A percentile compares a stretch with the other conserved stretches of the same genome.
phyloP scores from a whole-genome alignment of 306 rosid species.

The Oemleria cerasiformis region DNA sequence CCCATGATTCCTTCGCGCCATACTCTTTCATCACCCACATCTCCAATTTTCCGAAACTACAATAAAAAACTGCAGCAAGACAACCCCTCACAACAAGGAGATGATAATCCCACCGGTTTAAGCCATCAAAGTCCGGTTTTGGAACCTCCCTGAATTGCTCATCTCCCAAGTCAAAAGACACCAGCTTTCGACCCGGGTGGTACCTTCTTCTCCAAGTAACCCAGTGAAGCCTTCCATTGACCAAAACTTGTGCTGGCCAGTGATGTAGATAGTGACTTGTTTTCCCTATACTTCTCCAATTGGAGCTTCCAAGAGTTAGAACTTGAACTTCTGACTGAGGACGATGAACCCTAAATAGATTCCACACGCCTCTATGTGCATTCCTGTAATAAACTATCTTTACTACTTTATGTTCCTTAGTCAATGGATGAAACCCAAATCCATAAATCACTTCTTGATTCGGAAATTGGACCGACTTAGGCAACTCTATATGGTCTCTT shows the following conservation, averaged over 20 bases:
- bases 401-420: constrained; percentile 38
- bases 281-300: constrained; percentile 43
- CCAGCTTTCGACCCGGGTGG: constrained; percentile 22
- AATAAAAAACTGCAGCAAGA: constrained; percentile 34
- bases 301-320: constrained; percentile 31
- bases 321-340: constrained; percentile 29
- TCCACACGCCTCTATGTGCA: not conserved
- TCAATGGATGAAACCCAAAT: constrained; percentile 31
- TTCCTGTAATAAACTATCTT: constrained; percentile 27
- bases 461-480: constrained; percentile 21
- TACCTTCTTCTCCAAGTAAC: constrained; percentile 26
- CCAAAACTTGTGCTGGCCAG: constrained; percentile 31
- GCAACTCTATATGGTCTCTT: constrained; percentile 29
- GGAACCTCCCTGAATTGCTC: constrained; percentile 39
- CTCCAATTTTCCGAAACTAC: constrained; percentile 32
- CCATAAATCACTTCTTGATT: constrained; percentile 38
- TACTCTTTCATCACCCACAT: constrained; percentile 51
- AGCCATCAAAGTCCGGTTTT: constrained; percentile 19
- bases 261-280: constrained; percentile 24
- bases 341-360: not conserved
- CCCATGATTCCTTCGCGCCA: constrained; percentile 42
- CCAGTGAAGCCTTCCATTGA: constrained; percentile 52
- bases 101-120: constrained; percentile 29
- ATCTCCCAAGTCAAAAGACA: constrained; percentile 40
- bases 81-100: constrained; percentile 34